Base-by-base conservation (phyloP, 768 basidiomycete genomes). In the Calvatia gigantea region DNA sequence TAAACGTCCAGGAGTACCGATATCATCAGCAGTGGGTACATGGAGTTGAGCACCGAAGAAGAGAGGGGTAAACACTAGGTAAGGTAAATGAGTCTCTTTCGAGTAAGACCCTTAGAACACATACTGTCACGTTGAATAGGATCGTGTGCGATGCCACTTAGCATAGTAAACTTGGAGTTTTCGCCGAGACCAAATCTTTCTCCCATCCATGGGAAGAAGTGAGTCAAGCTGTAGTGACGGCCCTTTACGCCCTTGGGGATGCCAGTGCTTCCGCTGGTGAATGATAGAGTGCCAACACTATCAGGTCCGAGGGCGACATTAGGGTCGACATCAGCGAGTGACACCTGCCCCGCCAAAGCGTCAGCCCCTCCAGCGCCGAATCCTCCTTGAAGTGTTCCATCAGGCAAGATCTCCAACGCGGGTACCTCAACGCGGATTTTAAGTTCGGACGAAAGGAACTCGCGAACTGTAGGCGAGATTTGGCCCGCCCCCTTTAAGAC, bases 121-220 rank as follows among this genome's bases (percentile, higher is more conserved):
- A 75, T 58, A 98, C 95, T 99, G 65, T 99, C 97, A 62, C 97
- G 84, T 67, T 99, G 97, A 61, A 99, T 97, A 8, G 97, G 97
- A 71, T 99, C 97, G 65, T 99, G 97, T 11, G 97, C 97, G 52
- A 99, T 99, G 17, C 97, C 97, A 62, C 93, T 95, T 28, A 99
- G 81, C 97, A 99, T 98, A 0, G 97, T 98, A 65, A 97, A 99
- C 70, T 85, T 91, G 59, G 90, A 92, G 28, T 77, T 71, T 56
- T 85, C 76, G 33, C 77, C 74, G 45, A 99, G 72, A 1, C 81
- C 85, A 67, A 98, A 99, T 28, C 85, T 73, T 66, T 92, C 74
- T 19, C 89, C 88, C 97, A 99, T 98, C 97, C 97, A 99, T 2
- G 95, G 95, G 83, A 98, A 98, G 80, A 98, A 99, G 68, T 98